Evolutionary conservation across 208 protist genomes (phyloP).

Genomic region (Crithidia expoeki): DNA sequence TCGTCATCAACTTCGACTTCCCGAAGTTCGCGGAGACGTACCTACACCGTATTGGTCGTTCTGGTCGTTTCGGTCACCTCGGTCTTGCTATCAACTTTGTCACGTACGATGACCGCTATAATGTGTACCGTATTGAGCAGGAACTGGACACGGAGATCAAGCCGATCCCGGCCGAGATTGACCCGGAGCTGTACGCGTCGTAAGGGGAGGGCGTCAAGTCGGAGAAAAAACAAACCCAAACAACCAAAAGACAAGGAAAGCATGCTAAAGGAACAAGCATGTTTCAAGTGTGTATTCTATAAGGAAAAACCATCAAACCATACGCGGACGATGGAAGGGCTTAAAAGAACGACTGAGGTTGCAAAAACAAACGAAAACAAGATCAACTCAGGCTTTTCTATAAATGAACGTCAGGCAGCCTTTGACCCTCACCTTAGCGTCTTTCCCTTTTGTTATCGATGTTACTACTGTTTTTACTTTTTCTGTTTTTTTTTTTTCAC

Average conservation of each 20-base stretch:
- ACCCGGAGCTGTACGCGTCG: conserved; percentile 94
- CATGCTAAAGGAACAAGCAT: not conserved
- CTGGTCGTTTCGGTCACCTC: conserved; percentile 97
- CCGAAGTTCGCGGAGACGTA: conserved; percentile 98
- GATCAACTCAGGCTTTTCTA: not conserved
- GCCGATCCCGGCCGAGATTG: conserved; percentile 97
- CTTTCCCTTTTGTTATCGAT: conserved; percentile 15
- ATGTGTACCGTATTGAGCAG: conserved; percentile 98
- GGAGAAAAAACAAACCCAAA: conserved; percentile 21
- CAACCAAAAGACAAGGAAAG: conserved; percentile 11
- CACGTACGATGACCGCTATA: conserved; percentile 96
- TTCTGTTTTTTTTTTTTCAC: not conserved
- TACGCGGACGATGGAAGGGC: not conserved
- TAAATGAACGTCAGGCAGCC: not conserved
- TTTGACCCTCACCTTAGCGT: not conserved
- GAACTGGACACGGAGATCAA: conserved; percentile 99
- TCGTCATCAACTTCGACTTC: conserved; percentile 99
- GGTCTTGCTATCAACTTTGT: conserved; percentile 99
- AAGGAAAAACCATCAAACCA: conserved; percentile 1
- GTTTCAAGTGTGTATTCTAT: not conserved
- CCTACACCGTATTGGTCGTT: conserved; percentile 97
- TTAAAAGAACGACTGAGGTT: not conserved
- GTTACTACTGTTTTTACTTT: conserved; percentile 1
- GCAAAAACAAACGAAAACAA: conserved; percentile 2
- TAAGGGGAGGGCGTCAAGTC: conserved; percentile 33